A percentile compares a stretch with the other conserved stretches of the same genome.
Conservation (phyloP, 257 asterid species). For the Lycium barbarum region DNA sequence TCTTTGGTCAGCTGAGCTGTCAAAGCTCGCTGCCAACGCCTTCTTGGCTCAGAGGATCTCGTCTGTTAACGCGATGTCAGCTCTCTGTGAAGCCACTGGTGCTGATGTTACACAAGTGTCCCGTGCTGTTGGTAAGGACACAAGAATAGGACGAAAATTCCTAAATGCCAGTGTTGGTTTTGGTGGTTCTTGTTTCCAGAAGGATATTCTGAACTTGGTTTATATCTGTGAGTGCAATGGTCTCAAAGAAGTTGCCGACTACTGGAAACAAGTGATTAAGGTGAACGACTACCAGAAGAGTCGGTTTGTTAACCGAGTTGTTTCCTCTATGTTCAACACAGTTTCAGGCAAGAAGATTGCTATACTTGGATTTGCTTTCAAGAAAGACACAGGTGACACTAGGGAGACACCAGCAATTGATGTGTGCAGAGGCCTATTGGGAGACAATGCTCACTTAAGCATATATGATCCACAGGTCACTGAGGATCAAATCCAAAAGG, state of each 20-base stretch:
- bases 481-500: slow-evolving; percentile 53
- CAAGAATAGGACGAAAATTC: slow-evolving; percentile 53
- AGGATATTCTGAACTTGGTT: slow-evolving; percentile 54
- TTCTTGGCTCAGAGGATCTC: slow-evolving; percentile 46
- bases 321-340: slow-evolving; percentile 57
- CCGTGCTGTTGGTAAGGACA: slow-evolving; percentile 52
- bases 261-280: slow-evolving; percentile 58
- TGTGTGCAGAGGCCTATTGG: slow-evolving; percentile 51
- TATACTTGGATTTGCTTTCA: slow-evolving; percentile 52
- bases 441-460: slow-evolving; percentile 53
- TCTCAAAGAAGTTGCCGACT: slow-evolving; percentile 51
- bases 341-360: slow-evolving; percentile 53
- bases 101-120: slow-evolving; percentile 54
- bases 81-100: slow-evolving; percentile 54
- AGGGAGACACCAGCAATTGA: slow-evolving; percentile 58
- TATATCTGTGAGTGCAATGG: slow-evolving; percentile 61
- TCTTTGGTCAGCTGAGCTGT: slow-evolving; percentile 46
- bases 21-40: slow-evolving; percentile 49
- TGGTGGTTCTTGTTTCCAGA: slow-evolving; percentile 61
- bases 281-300: slow-evolving; percentile 55
- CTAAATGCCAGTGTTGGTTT: slow-evolving; percentile 57
- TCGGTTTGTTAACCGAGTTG: slow-evolving; percentile 51
- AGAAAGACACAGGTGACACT: slow-evolving; percentile 57
- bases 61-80: slow-evolving; percentile 55
- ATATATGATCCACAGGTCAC: slow-evolving; percentile 59